These are phyloP conservation scores for Candida buenavistaensis DNA, from an alignment of 1,139 yeast genomes.

Conservation along the genomic window DNA sequence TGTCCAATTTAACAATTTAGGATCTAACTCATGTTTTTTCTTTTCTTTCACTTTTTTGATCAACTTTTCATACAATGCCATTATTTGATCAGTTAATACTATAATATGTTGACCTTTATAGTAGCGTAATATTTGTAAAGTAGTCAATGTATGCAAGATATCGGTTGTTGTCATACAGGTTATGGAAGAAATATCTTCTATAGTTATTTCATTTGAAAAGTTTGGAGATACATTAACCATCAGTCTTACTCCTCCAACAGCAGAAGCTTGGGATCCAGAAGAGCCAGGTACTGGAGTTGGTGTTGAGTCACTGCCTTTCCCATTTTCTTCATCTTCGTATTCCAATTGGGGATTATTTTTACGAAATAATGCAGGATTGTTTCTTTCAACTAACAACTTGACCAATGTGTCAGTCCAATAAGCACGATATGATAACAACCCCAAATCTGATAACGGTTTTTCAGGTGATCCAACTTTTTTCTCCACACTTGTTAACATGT, in stretches of 20 bases:
- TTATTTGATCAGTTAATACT: constrained; percentile 81
- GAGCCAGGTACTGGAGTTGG: constrained; percentile 18
- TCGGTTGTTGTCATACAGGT: constrained; percentile 98
- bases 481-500: constrained; percentile 83
- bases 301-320: constrained; percentile 23
- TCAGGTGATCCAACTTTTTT: constrained; percentile 95
- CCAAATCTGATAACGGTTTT: constrained; percentile 93
- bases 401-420: constrained; percentile 94
- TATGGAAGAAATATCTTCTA: constrained; percentile 83
- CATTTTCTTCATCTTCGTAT: constrained; percentile 25
- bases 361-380: constrained; percentile 38
- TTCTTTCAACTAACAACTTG: constrained; percentile 66
- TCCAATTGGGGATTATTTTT: constrained; percentile 37
- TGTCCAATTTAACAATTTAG: constrained; percentile 77
- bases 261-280: constrained; percentile 10
- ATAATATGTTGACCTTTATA: constrained; percentile 96
- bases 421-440: constrained; percentile 89
- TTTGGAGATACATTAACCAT: constrained; percentile 5
- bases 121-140: constrained; percentile 84
- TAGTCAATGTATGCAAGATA: constrained; percentile 88
- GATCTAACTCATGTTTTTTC: constrained; percentile 77
- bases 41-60: constrained; percentile 55
- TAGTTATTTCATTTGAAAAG: constrained; percentile 65
- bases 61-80: constrained; percentile 73
- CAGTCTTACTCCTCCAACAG: constrained; percentile 13